Evolutionary conservation across 2,329 filamentous ascomycete species (phyloP).

Genomic region (Rutstroemia sp.): DNA sequence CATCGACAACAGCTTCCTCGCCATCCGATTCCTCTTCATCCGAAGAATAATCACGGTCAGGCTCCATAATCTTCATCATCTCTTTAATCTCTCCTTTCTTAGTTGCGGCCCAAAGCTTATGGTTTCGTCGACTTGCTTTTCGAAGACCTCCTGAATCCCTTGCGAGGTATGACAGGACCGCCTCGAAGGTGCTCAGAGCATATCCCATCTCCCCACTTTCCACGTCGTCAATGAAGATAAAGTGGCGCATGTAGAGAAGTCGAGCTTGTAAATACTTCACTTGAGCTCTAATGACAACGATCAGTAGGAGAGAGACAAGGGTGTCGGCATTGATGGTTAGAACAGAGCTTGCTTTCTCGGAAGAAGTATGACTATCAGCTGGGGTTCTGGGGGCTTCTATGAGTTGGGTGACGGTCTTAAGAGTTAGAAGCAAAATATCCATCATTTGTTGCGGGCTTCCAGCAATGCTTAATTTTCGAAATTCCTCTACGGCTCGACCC

Average conservation of each 20-base stretch:
- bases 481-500: slow-evolving; percentile 74
- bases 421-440: slow-evolving; percentile 34
- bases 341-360: slow-evolving; percentile 37
- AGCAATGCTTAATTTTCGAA: slow-evolving; percentile 77
- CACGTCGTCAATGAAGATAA: slow-evolving; percentile 96
- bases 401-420: slow-evolving; percentile 73
- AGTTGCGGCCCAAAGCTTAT: slow-evolving; percentile 78
- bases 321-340: slow-evolving; percentile 75
- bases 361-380: slow-evolving; percentile 23
- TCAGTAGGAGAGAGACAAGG: slow-evolving; percentile 80
- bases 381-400: slow-evolving; percentile 41
- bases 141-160: slow-evolving; percentile 75
- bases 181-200: slow-evolving; percentile 90
- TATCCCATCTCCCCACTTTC: slow-evolving; percentile 96
- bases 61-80: slow-evolving; percentile 74
- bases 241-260: slow-evolving; percentile 90
- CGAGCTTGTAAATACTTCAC: slow-evolving; percentile 82
- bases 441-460: slow-evolving; percentile 33
- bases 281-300: slow-evolving; percentile 87
- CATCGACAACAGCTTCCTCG: slow-evolving; percentile 37
- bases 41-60: slow-evolving; percentile 35
- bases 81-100: slow-evolving; percentile 69
- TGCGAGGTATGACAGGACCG: slow-evolving; percentile 80
- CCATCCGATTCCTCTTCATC: slow-evolving; percentile 24
- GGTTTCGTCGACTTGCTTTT: slow-evolving; percentile 79